phyloP scores from a whole-genome alignment of 2,329 filamentous ascomycete species.

The Rhinocladiella mackenziei region DNA sequence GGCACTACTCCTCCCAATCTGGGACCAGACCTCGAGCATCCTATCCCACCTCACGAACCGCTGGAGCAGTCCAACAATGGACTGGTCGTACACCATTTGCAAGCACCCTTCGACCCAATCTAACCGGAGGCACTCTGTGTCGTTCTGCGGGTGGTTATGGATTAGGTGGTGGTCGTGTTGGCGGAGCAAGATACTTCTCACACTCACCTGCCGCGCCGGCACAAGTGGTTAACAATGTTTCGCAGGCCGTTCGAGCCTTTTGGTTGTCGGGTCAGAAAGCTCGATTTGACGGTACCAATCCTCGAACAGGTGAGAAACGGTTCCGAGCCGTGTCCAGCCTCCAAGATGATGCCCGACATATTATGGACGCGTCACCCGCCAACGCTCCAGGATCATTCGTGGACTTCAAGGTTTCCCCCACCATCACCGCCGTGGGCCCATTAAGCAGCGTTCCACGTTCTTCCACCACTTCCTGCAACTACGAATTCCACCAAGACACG shows the following conservation, averaged over 20 bases:
- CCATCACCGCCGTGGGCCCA: slow-evolving; percentile 79
- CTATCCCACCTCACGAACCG: slow-evolving; percentile 55
- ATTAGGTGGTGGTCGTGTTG: slow-evolving; percentile 62
- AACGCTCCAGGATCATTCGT: slow-evolving; percentile 71
- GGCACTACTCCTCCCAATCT: slow-evolving; percentile 50
- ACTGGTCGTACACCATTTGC: slow-evolving; percentile 80
- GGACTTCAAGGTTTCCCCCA: slow-evolving; percentile 84
- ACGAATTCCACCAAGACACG: slow-evolving; percentile 50
- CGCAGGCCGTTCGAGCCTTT: slow-evolving; percentile 85
- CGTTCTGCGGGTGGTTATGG: slow-evolving; percentile 88
- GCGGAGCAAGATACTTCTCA: slow-evolving; percentile 81
- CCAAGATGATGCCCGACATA: slow-evolving; percentile 68
- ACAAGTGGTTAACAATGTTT: slow-evolving; percentile 93
- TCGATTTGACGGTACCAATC: slow-evolving; percentile 73
- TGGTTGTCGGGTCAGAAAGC: slow-evolving; percentile 86
- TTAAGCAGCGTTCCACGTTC: slow-evolving; percentile 45
- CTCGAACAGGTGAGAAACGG: slow-evolving; percentile 65
- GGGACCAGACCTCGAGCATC: slow-evolving; percentile 43
- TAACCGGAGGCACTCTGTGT: slow-evolving; percentile 81
- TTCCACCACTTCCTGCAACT: slow-evolving; percentile 34
- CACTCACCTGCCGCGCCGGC: slow-evolving; percentile 80
- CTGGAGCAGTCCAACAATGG: slow-evolving; percentile 56
- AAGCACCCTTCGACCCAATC: slow-evolving; percentile 80
- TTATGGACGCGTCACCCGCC: slow-evolving; percentile 51
- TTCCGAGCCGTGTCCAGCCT: slow-evolving; percentile 73